A percentile compares a stretch with the other conserved stretches of the same genome.
Conservation (phyloP, 2,329 filamentous ascomycete species). For the Pseudogymnoascus sp. region DNA sequence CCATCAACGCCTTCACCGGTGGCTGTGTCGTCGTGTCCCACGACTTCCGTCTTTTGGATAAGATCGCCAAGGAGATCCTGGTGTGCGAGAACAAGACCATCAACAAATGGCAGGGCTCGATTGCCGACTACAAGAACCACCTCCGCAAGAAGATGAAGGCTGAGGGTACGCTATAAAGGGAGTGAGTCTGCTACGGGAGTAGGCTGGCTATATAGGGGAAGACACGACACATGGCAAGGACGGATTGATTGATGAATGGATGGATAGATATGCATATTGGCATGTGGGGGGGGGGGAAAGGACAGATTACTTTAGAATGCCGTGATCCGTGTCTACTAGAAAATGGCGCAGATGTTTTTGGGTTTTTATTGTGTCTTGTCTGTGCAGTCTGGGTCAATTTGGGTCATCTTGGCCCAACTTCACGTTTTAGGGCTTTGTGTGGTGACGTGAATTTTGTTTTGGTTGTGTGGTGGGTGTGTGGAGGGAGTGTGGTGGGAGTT, state of each 20-base stretch:
- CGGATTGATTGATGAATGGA: neutral
- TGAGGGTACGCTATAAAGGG: constrained; percentile 1
- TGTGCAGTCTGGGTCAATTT: neutral
- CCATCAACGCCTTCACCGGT: constrained; percentile 91
- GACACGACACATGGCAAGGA: neutral
- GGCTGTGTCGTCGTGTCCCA: constrained; percentile 97
- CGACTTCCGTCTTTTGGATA: constrained; percentile 98
- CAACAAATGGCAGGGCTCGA: constrained; percentile 77
- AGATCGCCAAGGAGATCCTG: constrained; percentile 99
- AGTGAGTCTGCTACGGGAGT: neutral
- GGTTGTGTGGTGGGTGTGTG: neutral
- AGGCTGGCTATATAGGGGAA: neutral
- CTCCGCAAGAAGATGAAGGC: constrained; percentile 91
- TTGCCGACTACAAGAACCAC: constrained; percentile 96
- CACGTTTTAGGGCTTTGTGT: neutral
- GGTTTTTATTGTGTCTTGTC: neutral
- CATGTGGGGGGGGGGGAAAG: neutral
- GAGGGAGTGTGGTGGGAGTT: too few relatives aligned
- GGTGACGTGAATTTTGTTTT: neutral
- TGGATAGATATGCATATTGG: constrained; percentile 5
- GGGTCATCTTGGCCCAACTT: neutral
- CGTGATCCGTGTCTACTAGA: constrained; percentile 7
- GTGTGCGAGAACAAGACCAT: constrained; percentile 98
- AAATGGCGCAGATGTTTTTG: constrained; percentile 7
- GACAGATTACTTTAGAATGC: constrained; percentile 9